Conservation (phyloP, 2,329 filamentous ascomycete species). For the Colletotrichum sp. region DNA sequence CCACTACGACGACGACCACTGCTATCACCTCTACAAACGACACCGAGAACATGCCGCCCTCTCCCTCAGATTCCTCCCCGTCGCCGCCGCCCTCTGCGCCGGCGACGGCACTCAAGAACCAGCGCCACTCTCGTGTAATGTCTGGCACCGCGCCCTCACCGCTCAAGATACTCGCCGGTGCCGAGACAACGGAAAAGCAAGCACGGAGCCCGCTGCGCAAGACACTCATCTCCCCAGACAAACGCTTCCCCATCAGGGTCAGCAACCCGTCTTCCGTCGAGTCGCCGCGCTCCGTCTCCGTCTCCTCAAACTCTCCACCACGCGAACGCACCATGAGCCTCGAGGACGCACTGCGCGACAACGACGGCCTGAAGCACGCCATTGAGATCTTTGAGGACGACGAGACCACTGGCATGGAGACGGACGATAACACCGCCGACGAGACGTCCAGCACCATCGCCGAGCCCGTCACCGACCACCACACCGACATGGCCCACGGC, state of each 20-base stretch:
- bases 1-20: conserved; percentile 21
- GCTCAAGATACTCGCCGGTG: conserved; percentile 56
- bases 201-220: conserved; percentile 46
- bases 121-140: conserved; percentile 59
- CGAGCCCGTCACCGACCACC: conserved; percentile 15
- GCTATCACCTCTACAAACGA: conserved; percentile 32
- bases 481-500: conserved; percentile 27
- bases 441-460: conserved; percentile 24
- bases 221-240: conserved; percentile 37
- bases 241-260: conserved; percentile 67
- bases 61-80: conserved; percentile 34
- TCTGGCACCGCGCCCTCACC: conserved; percentile 64
- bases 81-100: conserved; percentile 16
- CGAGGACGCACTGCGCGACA: conserved; percentile 59
- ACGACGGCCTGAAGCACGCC: conserved; percentile 61
- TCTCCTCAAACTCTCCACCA: conserved; percentile 15
- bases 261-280: conserved; percentile 34
- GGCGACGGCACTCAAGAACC: conserved; percentile 17
- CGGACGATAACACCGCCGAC: conserved; percentile 26
- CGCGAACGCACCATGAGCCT: conserved; percentile 49
- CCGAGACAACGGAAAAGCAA: conserved; percentile 31
- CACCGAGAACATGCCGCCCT: conserved; percentile 50
- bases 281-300: conserved; percentile 18
- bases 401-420: conserved; percentile 21
- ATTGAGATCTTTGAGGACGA: conserved; percentile 70